A percentile compares a stretch with the other conserved stretches of the same genome.
Conservation (phyloP, 2,329 filamentous ascomycete species). For the Pseudopyricularia javanii region DNA sequence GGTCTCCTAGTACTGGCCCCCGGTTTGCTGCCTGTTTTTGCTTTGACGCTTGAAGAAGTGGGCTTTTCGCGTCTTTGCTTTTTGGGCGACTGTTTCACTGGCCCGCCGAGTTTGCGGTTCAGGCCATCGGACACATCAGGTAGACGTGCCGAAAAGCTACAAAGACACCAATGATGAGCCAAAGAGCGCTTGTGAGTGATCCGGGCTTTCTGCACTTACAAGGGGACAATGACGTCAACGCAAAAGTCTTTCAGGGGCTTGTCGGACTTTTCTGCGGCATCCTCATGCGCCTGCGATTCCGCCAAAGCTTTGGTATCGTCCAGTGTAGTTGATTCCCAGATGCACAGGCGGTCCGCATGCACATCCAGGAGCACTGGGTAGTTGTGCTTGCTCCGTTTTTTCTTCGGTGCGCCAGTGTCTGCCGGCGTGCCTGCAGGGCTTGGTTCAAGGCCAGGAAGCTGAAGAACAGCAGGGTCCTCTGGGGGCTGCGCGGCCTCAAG, state of each 20-base stretch:
- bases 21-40: conserved; percentile 29
- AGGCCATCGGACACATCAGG: conserved; percentile 58
- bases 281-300: conserved; percentile 28
- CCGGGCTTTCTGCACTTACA: conserved; percentile 35
- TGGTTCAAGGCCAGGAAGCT: conserved; percentile 31
- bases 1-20: conserved; percentile 39
- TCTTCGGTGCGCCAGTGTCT: conserved; percentile 21
- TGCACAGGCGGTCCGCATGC: conserved; percentile 65
- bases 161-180: neutral
- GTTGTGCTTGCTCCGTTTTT: conserved; percentile 52
- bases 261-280: conserved; percentile 23
- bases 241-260: conserved; percentile 62
- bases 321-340: conserved; percentile 67
- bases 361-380: conserved; percentile 56
- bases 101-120: conserved; percentile 66
- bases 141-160: conserved; percentile 62
- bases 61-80: conserved; percentile 24
- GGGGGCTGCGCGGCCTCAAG: conserved; percentile 39
- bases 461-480: conserved; percentile 27
- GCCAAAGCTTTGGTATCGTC: conserved; percentile 40
- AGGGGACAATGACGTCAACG: conserved; percentile 68
- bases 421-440: conserved; percentile 14
- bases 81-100: conserved; percentile 42
- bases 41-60: conserved; percentile 21
- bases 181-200: neutral